phyloP scores from a whole-genome alignment of 2,329 filamentous ascomycete genomes.

The Cytospora chrysosperma region DNA sequence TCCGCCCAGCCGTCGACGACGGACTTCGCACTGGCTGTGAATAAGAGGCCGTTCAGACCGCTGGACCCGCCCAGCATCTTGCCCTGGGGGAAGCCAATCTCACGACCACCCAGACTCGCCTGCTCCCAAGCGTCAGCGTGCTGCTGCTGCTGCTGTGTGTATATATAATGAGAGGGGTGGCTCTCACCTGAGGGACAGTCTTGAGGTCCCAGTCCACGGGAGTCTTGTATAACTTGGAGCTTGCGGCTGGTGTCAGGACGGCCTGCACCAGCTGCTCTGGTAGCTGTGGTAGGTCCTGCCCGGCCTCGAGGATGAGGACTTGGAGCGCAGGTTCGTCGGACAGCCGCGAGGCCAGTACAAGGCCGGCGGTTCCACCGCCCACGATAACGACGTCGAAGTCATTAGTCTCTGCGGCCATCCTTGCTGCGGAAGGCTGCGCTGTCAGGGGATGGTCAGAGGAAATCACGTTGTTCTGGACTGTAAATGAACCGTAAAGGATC shows the following conservation, averaged over 20 bases:
- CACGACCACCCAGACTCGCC: background rate
- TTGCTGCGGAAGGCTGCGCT: background rate
- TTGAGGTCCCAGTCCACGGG: conserved; percentile 38
- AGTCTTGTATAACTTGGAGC: background rate
- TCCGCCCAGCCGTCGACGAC: conserved; percentile 24
- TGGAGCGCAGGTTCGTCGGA: conserved; percentile 34
- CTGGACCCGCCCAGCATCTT: conserved; percentile 24
- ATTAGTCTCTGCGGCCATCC: background rate
- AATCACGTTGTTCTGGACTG: background rate
- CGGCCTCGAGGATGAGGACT: conserved; percentile 42
- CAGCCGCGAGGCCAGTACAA: conserved; percentile 45
- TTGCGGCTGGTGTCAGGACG: background rate
- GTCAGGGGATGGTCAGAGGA: background rate
- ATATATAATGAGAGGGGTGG: background rate
- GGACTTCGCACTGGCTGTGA: conserved; percentile 17
- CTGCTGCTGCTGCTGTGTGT: background rate
- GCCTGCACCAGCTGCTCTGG: conserved; percentile 1
- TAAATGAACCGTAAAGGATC: background rate
- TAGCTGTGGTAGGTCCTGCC: conserved; percentile 23
- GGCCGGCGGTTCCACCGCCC: conserved; percentile 48
- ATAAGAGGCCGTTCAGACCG: conserved; percentile 25
- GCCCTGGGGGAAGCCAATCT: conserved; percentile 16
- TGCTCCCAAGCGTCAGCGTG: background rate
- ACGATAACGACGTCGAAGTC: conserved; percentile 48
- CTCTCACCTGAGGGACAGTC: conserved; percentile 35